Conservation (phyloP, 1,139 yeast genomes). For the Yamadazyma atlantica region DNA sequence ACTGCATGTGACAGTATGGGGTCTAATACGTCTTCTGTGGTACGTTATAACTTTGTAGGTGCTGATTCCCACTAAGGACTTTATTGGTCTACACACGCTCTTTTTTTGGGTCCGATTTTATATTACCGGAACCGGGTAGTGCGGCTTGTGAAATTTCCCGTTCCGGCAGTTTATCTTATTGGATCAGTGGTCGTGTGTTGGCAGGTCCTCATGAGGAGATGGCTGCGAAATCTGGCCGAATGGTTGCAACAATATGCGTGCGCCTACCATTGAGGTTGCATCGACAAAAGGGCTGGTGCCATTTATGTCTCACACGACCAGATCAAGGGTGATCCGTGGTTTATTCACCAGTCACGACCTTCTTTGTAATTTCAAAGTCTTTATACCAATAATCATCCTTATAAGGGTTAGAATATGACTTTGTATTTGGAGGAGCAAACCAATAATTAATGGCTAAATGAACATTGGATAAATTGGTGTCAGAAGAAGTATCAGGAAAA, state of each 20-base stretch:
- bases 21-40: too few relatives aligned
- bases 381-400: conserved; percentile 49
- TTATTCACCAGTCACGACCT: not conserved
- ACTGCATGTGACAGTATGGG: too few relatives aligned
- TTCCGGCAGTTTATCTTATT: too few relatives aligned
- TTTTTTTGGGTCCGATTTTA: too few relatives aligned
- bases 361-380: conserved; percentile 34
- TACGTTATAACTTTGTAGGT: too few relatives aligned
- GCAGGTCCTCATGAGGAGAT: not conserved
- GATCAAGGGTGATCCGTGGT: not conserved
- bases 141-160: too few relatives aligned
- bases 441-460: conserved; percentile 73
- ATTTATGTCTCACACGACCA: too few relatives aligned
- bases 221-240: not conserved
- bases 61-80: too few relatives aligned
- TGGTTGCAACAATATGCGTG: not conserved
- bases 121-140: too few relatives aligned
- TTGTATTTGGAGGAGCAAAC: conserved; percentile 63
- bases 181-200: too few relatives aligned
- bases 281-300: too few relatives aligned
- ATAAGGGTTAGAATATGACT: conserved; percentile 33
- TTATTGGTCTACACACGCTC: too few relatives aligned
- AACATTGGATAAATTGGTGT: conserved; percentile 20
- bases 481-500: conserved; percentile 34
- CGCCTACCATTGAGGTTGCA: not conserved